Evolutionary conservation across 805 yeast genomes (phyloP), one percentile per base, ranked within the genome.

Genomic region (Trichomonascus vanleenenianus): DNA sequence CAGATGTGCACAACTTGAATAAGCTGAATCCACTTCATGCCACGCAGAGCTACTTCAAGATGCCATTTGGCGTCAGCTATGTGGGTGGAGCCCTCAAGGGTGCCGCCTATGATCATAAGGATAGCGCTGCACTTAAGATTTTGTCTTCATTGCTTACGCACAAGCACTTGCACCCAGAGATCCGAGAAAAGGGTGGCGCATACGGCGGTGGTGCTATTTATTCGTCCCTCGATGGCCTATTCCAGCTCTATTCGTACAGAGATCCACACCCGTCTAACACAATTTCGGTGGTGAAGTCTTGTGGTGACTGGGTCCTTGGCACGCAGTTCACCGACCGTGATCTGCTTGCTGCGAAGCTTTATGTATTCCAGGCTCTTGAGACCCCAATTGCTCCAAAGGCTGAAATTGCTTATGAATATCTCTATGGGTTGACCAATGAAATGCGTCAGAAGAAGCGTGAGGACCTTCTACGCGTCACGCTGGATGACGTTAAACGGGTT

Each of bases 171-270:
- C 98, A 93, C 63, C 76, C 86, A 10, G 95, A 88, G 52, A 79
- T 93, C 33, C 76, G 98, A 53, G 98, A 93, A 60, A 79, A 91
- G 57, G 96, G 96, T 47, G 98, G 98, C 48, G 98, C 98, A 0
- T 93, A 93, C 60, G 98, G 98, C 6, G 97, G 96, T 4, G 98
- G 98, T 3, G 84, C 95, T 3, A 67, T 76, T 6, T 93, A 81
- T 61, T 85, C 82, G 60, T 87, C 91, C 0, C 60, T 85, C 18
- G 86, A 84, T 42, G 97, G 97, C 0, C 56, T 81, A 2, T 78
- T 91, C 57, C 75, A 84, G 30, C 87, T 74, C 66, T 93, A 83
- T 65, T 88, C 97, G 0, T 93, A 91, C 68, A 75, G 98, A 55
- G 98, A 93, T 62, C 98, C 98, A 14, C 82, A 85, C 52, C 86